Percentiles rank a stretch among this genome's conserved stretches.
Evolutionary conservation across 441 rosid genomes (phyloP).

Genomic region (Mallotus japonicus): DNA sequence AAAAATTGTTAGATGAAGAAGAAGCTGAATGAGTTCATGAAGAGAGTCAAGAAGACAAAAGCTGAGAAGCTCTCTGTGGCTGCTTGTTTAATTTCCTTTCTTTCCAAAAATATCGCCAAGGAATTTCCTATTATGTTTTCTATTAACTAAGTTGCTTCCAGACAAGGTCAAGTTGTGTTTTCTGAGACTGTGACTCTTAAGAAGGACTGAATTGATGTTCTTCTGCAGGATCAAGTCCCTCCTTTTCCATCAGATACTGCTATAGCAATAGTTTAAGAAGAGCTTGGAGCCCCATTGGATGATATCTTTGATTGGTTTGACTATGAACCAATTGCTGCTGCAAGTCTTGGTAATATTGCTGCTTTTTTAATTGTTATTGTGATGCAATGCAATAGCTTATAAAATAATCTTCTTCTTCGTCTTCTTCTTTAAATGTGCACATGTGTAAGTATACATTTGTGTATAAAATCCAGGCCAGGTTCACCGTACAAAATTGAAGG

Average conservation of each 20-base stretch:
- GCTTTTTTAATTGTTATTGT: constrained; percentile 8
- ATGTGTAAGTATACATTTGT: not conserved
- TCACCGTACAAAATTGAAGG: constrained; percentile 89
- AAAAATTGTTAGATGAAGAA: constrained; percentile 58
- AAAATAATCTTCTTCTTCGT: not conserved
- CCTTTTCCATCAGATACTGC: constrained; percentile 95
- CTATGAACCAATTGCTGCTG: constrained; percentile 94
- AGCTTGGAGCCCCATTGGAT: constrained; percentile 78
- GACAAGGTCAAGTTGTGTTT: not conserved
- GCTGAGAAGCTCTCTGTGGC: constrained; percentile 79
- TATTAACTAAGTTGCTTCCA: constrained; percentile 3
- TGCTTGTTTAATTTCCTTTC: not conserved
- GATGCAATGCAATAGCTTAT: constrained; percentile 9
- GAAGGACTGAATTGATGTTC: constrained; percentile 22
- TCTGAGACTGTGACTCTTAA: constrained; percentile 12
- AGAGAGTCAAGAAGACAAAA: constrained; percentile 97
- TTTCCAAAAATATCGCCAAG: not conserved
- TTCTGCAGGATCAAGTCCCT: constrained; percentile 95
- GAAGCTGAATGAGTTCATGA: constrained; percentile 93
- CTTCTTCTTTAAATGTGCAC: not conserved
- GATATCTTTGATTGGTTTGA: constrained; percentile 76
- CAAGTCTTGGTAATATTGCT: constrained; percentile 79
- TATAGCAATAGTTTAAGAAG: constrained; percentile 77
- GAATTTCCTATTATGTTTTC: not conserved
- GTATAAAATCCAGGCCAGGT: constrained; percentile 66